Base-by-base conservation (phyloP, 2,329 filamentous ascomycete species). In the Macrophomina tecta region DNA sequence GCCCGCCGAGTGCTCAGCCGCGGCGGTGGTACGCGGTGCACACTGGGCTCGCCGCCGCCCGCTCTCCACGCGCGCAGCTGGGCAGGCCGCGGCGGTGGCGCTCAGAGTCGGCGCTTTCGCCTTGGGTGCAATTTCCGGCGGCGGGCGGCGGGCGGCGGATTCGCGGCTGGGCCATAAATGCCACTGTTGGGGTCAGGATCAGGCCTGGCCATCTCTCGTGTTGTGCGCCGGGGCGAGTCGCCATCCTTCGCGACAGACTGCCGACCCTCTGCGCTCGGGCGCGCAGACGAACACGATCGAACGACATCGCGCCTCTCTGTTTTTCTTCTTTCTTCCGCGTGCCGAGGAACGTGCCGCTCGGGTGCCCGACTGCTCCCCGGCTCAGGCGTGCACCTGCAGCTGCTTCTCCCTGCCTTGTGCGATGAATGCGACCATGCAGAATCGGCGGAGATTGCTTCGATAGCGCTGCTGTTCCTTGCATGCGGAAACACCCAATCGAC, bases 401-500 rank as follows among this genome's bases (percentile, higher is more conserved):
- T 14, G 56, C 56, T 7, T 40, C 23, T 56, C 18, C 18, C 34
- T 60, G 53, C 40, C 40, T 32, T 61, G 56, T 61, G n/a, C 40
- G 56, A 61, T 28, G 23, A 2, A 23, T 23, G 40, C 56, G 56
- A 48, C 48, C 56, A 61, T 61, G 56, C 58, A 62, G 58, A 49
- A 34, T 49, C 6, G 7, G 42, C 45, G 58, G 58, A 62, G 58
- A 62, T 62, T 48, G 58, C 58, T 38, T 62, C 58, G 58, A 62
- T 49, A 49, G 58, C 38, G 52, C 4, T 46, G 58, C 58, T 51
- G 58, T 62, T 62, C 58, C 58, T 62, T 62, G 58, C 58, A 62
- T 45, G 49, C 28, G n/a, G 23, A 34, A 52, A 52, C 14, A 18
- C n/a, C 49, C 49, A 16, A 14, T 45, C 11, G 11, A 32, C 28